Conservation (phyloP, 805 yeast genomes). For the Tetrapisispora taiwanensis region DNA sequence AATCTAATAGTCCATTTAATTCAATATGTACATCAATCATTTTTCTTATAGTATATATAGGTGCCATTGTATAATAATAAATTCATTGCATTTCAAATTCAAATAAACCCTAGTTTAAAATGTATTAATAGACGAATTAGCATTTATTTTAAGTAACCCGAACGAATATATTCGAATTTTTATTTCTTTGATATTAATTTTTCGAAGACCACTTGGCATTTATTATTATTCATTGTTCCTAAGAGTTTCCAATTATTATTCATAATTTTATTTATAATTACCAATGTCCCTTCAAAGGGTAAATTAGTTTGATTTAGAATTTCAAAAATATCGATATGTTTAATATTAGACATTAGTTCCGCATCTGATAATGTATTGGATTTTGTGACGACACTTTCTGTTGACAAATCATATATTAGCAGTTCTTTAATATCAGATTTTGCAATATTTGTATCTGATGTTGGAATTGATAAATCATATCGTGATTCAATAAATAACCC, state of each 20-base stretch:
- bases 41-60: no score
- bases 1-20: no score
- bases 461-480: constrained; percentile 1
- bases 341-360: constrained; percentile 13
- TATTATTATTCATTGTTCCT: constrained; percentile 8
- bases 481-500: background rate
- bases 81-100: constrained; percentile 1
- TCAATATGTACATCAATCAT: no score
- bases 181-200: background rate
- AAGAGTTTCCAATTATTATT: constrained; percentile 20
- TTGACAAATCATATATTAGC: constrained; percentile 5
- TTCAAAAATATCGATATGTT: constrained; percentile 18
- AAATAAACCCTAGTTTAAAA: no score
- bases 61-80: background rate
- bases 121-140: background rate
- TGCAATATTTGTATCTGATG: background rate
- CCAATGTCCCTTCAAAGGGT: constrained; percentile 20
- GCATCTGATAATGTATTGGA: constrained; percentile 2
- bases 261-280: constrained; percentile 14
- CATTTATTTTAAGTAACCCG: background rate
- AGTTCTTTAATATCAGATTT: constrained; percentile 5
- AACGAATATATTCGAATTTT: no score
- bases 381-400: background rate
- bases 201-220: background rate
- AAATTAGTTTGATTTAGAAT: constrained; percentile 17